These are phyloP conservation scores for Penicillium pancosmium DNA, from an alignment of 495 filamentous ascomycete genomes.

Conservation along the genomic window DNA sequence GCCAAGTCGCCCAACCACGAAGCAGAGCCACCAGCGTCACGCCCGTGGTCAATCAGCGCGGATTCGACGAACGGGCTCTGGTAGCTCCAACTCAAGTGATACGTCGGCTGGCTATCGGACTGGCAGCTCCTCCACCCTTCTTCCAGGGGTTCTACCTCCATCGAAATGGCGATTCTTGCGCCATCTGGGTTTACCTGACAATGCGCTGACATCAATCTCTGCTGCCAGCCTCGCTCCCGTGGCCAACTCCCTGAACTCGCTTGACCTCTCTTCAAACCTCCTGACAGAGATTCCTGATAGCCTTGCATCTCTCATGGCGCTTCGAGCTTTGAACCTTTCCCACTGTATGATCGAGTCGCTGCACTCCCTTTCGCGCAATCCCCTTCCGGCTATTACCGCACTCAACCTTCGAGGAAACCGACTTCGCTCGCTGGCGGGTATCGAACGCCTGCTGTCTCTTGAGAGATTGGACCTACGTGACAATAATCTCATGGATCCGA, in stretches of 20 bases:
- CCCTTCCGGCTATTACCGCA: slow-evolving; percentile 89
- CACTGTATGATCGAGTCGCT: slow-evolving; percentile 97
- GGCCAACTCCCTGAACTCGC: slow-evolving; percentile 80
- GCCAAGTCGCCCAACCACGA: slow-evolving; percentile 72
- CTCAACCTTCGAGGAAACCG: slow-evolving; percentile 91
- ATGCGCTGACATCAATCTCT: slow-evolving; percentile 78
- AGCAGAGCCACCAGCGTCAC: slow-evolving; percentile 64
- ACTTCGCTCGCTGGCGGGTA: slow-evolving; percentile 82
- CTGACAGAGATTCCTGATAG: slow-evolving; percentile 91
- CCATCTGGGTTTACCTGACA: slow-evolving; percentile 90
- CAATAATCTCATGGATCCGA: slow-evolving; percentile 87
- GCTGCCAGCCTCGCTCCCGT: slow-evolving; percentile 75
- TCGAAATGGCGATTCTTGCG: slow-evolving; percentile 94
- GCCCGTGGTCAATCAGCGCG: slow-evolving; percentile 59
- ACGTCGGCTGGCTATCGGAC: slow-evolving; percentile 67
- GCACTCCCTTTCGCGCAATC: slow-evolving; percentile 82
- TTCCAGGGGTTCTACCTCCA: slow-evolving; percentile 65
- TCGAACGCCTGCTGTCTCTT: slow-evolving; percentile 84
- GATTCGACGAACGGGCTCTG: slow-evolving; percentile 82
- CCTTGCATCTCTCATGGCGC: slow-evolving; percentile 74
- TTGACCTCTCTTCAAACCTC: slow-evolving; percentile 90
- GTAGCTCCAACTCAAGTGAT: slow-evolving; percentile 87
- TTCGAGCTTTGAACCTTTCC: slow-evolving; percentile 88
- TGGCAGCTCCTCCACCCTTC: slow-evolving; percentile 73
- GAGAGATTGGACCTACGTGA: slow-evolving; percentile 91